These are phyloP conservation scores for Taxillus chinensis DNA, from an alignment of 164 flowering plant species.

Conservation along the genomic window DNA sequence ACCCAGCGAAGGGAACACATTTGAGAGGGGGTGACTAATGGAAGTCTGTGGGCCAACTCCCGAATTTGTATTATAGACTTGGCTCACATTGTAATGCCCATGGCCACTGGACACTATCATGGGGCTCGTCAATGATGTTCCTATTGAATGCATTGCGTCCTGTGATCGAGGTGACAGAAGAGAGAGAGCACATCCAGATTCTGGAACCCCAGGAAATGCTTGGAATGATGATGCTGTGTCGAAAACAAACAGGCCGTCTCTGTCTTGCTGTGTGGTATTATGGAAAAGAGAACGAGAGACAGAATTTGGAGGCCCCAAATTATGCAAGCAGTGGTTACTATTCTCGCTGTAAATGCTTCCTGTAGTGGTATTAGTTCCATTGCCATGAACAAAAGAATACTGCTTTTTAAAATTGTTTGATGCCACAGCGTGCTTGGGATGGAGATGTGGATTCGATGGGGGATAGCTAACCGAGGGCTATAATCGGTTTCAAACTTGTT, in stretches of 20 bases:
- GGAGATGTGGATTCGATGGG: constrained; percentile 16
- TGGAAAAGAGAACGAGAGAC: constrained; percentile 14
- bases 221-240: constrained; percentile 1
- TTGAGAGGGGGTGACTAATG: constrained; percentile 24
- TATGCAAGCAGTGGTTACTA: constrained; percentile 16
- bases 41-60: constrained; percentile 26
- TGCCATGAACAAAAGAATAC: constrained; percentile 14
- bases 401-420: constrained; percentile 8
- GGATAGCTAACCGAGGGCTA: constrained; percentile 16
- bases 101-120: constrained; percentile 15
- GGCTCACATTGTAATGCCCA: constrained; percentile 18
- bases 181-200: constrained; percentile 52
- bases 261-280: not conserved
- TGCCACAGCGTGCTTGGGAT: constrained; percentile 16
- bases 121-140: constrained; percentile 24
- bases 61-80: constrained; percentile 19
- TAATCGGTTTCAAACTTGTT: constrained; percentile 25
- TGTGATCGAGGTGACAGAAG: constrained; percentile 66
- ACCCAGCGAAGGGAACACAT: constrained; percentile 23
- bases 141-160: constrained; percentile 29
- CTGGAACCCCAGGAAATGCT: not conserved
- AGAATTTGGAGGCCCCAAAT: constrained; percentile 17
- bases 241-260: not conserved
- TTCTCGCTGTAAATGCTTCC: constrained; percentile 18
- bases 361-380: constrained; percentile 13